Evolutionary conservation across 1,284 basidiomycete species (phyloP).

Genomic region (Ganoderma resinaceum): DNA sequence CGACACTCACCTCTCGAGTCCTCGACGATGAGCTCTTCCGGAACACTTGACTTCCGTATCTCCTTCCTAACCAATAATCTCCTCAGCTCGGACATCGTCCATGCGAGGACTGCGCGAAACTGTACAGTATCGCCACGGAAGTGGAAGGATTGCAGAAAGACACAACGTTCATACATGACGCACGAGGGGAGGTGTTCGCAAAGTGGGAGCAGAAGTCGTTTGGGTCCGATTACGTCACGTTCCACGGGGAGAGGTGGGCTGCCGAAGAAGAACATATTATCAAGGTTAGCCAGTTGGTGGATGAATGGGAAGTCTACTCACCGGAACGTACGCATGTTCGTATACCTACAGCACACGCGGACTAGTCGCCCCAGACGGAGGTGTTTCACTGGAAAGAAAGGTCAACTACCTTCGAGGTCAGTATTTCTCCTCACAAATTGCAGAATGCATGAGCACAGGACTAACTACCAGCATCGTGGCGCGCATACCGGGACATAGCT

Average conservation of each 20-base stretch:
- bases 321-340: neutral
- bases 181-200: constrained; percentile 2
- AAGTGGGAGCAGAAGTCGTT: neutral
- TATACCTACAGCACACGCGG: neutral
- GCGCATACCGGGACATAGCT: neutral
- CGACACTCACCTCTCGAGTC: neutral
- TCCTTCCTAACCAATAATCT: neutral
- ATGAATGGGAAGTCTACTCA: neutral
- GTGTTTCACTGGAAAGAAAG: constrained; percentile 8
- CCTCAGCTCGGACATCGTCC: neutral
- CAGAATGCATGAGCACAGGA: neutral
- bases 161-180: constrained; percentile 15
- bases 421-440: neutral
- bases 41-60: neutral
- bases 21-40: neutral
- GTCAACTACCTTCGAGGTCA: constrained; percentile 6
- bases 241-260: constrained; percentile 13
- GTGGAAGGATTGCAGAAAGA: neutral
- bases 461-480: neutral
- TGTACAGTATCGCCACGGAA: constrained; percentile 12
- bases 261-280: neutral
- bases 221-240: constrained; percentile 1
- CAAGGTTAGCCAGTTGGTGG: neutral
- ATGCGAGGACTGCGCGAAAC: neutral
- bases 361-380: constrained; percentile 3